A percentile compares a stretch with the other conserved stretches of the same genome.
These are phyloP conservation scores for Spizellomyces sp. DNA, from an alignment of 192 early-diverging fungal species.

Conservation along the genomic window DNA sequence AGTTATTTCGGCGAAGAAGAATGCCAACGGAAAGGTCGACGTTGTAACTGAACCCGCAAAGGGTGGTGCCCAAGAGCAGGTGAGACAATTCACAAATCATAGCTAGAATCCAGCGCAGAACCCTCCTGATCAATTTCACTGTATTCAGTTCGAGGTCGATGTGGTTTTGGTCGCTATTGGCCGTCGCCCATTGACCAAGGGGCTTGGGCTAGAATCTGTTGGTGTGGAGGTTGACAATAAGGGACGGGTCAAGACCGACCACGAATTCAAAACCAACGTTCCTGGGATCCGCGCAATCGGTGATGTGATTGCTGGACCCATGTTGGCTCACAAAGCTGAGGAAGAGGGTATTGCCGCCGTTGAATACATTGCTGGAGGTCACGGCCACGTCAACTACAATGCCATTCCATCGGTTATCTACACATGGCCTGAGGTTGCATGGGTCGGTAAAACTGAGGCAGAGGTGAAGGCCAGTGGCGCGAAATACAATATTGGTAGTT, in stretches of 20 bases:
- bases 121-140: background rate
- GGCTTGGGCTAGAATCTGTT: conserved; percentile 87
- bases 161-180: conserved; percentile 92
- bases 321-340: conserved; percentile 99
- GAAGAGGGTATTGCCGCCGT: conserved; percentile 98
- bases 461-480: conserved; percentile 84
- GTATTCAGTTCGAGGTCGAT: conserved; percentile 77
- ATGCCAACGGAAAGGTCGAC: conserved; percentile 81
- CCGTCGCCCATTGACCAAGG: conserved; percentile 91
- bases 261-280: conserved; percentile 84
- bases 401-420: conserved; percentile 98
- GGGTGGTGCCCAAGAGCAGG: conserved; percentile 64
- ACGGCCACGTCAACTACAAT: conserved; percentile 99
- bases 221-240: conserved; percentile 85
- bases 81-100: conserved; percentile 41
- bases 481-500: conserved; percentile 88
- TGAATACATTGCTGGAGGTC: conserved; percentile 87
- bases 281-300: conserved; percentile 92
- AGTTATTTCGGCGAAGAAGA: conserved; percentile 84
- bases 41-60: conserved; percentile 87
- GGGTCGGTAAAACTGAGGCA: conserved; percentile 97
- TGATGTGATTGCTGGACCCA: conserved; percentile 94
- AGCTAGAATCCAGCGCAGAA: background rate
- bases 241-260: conserved; percentile 86
- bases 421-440: conserved; percentile 96